Evolutionary conservation across 2,329 filamentous ascomycete genomes (phyloP).

Genomic region (Nannizziopsis arthrosporioides): DNA sequence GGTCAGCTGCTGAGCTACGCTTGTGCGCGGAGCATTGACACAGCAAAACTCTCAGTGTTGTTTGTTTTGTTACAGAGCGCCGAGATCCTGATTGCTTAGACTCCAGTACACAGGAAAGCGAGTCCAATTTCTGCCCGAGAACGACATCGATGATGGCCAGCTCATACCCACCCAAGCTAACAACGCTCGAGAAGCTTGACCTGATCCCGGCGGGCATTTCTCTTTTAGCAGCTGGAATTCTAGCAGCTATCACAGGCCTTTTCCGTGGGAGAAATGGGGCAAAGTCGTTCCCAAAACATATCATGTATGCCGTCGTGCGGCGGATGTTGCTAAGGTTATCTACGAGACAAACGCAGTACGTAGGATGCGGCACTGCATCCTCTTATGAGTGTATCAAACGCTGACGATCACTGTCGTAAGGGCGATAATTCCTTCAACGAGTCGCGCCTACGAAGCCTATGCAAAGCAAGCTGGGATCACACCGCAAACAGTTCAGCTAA

Average conservation of each 20-base stretch:
- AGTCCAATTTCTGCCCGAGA: not conserved
- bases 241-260: slow-evolving; percentile 25
- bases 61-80: no score
- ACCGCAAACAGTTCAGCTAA: slow-evolving; percentile 23
- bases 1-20: no score
- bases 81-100: no score
- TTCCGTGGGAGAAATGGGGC: slow-evolving; percentile 31
- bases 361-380: not conserved
- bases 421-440: slow-evolving; percentile 19
- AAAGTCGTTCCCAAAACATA: slow-evolving; percentile 26
- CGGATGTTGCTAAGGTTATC: slow-evolving; percentile 19
- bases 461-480: slow-evolving; percentile 21
- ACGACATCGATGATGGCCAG: slow-evolving; percentile 1
- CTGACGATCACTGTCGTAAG: slow-evolving; percentile 14
- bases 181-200: slow-evolving; percentile 27
- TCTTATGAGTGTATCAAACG: not conserved
- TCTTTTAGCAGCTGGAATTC: slow-evolving; percentile 20
- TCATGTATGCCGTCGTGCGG: slow-evolving; percentile 25
- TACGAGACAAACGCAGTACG: slow-evolving; percentile 25
- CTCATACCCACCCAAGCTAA: slow-evolving; percentile 19
- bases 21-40: no score
- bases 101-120: no score
- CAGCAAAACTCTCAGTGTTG: no score
- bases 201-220: slow-evolving; percentile 21
- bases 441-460: slow-evolving; percentile 19